Conservation (phyloP, 179 eudicot genomes). For the Pouteria campechiana region DNA sequence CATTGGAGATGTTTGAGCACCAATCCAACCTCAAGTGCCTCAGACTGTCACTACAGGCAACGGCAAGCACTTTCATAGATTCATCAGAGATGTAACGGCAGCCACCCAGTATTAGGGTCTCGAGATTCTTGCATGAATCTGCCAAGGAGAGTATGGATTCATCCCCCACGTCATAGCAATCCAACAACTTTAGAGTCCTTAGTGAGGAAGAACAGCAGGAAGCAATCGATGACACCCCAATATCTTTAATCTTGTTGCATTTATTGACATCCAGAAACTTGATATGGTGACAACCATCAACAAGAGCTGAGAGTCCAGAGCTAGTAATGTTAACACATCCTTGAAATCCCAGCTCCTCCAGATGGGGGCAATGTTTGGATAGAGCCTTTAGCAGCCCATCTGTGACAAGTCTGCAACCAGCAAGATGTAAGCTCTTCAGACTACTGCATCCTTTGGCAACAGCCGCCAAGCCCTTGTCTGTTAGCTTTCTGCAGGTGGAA, state of each 20-base stretch:
- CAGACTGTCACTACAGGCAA: constrained; percentile 39
- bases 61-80: constrained; percentile 43
- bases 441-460: constrained; percentile 64
- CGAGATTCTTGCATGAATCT: constrained; percentile 49
- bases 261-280: constrained; percentile 58
- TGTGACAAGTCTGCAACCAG: constrained; percentile 66
- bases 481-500: constrained; percentile 75
- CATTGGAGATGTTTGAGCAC: constrained; percentile 69
- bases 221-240: constrained; percentile 44
- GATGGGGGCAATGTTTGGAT: constrained; percentile 45
- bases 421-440: constrained; percentile 55
- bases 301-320: constrained; percentile 55
- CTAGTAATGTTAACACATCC: constrained; percentile 71
- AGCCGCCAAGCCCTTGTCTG: constrained; percentile 63
- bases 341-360: constrained; percentile 56
- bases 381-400: constrained; percentile 41
- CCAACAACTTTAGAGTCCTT: constrained; percentile 59
- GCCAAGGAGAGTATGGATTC: constrained; percentile 54
- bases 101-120: constrained; percentile 78
- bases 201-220: constrained; percentile 59
- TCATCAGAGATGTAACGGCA: constrained; percentile 56
- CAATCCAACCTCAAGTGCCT: constrained; percentile 78
- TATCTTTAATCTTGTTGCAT: constrained; percentile 67
- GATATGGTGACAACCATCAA: constrained; percentile 49
- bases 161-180: constrained; percentile 73